These are phyloP conservation scores for Lipomyces sp. DNA, from an alignment of 805 yeast species.

Conservation along the genomic window DNA sequence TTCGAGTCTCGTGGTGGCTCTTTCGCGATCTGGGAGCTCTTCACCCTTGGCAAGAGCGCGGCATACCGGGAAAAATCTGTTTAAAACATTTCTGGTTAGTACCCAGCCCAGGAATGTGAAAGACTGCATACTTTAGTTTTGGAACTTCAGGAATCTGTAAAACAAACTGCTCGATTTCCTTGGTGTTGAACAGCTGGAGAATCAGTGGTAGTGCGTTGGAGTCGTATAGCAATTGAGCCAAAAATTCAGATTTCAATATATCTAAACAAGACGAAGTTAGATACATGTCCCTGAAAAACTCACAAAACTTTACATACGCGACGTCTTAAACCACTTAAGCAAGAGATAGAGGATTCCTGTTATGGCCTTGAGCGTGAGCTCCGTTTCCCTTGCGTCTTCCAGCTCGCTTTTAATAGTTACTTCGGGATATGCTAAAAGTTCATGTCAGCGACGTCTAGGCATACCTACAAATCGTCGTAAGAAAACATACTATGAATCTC, in stretches of 20 bases:
- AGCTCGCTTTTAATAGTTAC: constrained; percentile 20
- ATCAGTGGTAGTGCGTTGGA: constrained; percentile 44
- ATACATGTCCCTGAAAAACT: background rate
- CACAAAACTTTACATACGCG: constrained; percentile 48
- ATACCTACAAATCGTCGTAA: background rate
- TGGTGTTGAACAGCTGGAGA: constrained; percentile 31
- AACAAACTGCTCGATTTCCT: constrained; percentile 30
- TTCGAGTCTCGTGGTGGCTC: constrained; percentile 8
- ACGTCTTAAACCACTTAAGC: constrained; percentile 76
- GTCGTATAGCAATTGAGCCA: constrained; percentile 75
- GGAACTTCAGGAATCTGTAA: constrained; percentile 39
- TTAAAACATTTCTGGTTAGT: background rate
- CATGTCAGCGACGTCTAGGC: background rate
- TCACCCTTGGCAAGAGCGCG: constrained; percentile 30
- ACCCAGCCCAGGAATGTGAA: background rate
- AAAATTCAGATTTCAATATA: constrained; percentile 75
- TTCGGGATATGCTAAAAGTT: background rate
- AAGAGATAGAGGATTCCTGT: constrained; percentile 59
- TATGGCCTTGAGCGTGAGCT: constrained; percentile 62
- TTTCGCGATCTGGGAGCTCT: constrained; percentile 24
- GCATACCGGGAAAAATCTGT: constrained; percentile 39
- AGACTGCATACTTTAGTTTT: constrained; percentile 12
- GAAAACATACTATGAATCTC: background rate
- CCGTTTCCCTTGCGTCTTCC: constrained; percentile 55
- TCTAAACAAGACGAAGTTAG: constrained; percentile 42